Percentiles rank a stretch among this genome's conserved stretches.
Evolutionary conservation across 2,329 filamentous ascomycete genomes (phyloP).

Genomic region (Fusarium bulbicola): DNA sequence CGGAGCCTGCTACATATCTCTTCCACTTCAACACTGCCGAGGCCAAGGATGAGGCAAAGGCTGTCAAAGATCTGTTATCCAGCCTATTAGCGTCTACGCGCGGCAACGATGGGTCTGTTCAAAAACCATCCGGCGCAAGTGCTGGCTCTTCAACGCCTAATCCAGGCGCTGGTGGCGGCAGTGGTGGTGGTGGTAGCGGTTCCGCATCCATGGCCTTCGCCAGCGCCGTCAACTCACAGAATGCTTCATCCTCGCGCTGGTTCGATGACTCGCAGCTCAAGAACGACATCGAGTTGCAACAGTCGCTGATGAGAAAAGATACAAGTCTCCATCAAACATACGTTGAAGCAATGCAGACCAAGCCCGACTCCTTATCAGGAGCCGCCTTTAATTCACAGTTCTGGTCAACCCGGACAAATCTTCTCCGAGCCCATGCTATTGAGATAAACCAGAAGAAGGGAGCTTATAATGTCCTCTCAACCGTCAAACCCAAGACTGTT

Average conservation of each 20-base stretch:
- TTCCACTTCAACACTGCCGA: constrained; percentile 89
- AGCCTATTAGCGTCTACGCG: constrained; percentile 78
- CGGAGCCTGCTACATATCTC: constrained; percentile 75
- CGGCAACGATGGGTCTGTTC: constrained; percentile 59
- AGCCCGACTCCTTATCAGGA: constrained; percentile 83
- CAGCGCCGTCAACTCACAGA: constrained; percentile 68
- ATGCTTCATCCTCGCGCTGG: constrained; percentile 66
- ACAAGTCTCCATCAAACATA: constrained; percentile 82
- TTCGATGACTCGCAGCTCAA: constrained; percentile 85
- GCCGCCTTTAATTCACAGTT: constrained; percentile 90
- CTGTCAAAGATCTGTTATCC: constrained; percentile 83
- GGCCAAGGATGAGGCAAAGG: constrained; percentile 84
- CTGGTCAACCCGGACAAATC: constrained; percentile 87
- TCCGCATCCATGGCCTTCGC: constrained; percentile 83
- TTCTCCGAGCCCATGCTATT: constrained; percentile 89
- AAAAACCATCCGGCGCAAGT: constrained; percentile 54
- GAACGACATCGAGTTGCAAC: constrained; percentile 82
- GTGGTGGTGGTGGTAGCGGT: constrained; percentile 49
- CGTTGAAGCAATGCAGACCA: constrained; percentile 82
- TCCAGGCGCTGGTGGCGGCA: constrained; percentile 37
- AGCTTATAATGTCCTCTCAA: constrained; percentile 92
- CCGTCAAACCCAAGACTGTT: constrained; percentile 73
- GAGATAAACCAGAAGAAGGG: constrained; percentile 87
- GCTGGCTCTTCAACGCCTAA: constrained; percentile 43
- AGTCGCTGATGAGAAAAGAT: constrained; percentile 87